phyloP scores from a whole-genome alignment of 441 rosid genomes.

The Euphorbia celastroides region DNA sequence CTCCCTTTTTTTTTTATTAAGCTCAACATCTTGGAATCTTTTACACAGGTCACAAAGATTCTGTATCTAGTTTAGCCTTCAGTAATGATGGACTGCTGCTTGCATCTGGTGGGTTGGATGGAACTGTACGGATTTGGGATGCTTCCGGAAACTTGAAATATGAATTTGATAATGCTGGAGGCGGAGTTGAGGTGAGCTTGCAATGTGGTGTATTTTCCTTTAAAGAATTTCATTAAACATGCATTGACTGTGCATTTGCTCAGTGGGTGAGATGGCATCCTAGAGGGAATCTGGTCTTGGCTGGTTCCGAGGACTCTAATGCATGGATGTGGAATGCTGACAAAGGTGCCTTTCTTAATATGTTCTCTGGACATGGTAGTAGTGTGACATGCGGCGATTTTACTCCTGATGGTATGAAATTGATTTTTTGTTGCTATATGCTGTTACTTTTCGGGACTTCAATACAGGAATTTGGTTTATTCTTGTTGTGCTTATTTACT shows the following conservation, averaged over 20 bases:
- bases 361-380: constrained; percentile 68
- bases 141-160: constrained; percentile 42
- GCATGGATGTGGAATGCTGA: constrained; percentile 97
- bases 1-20: constrained; percentile 4
- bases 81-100: constrained; percentile 66
- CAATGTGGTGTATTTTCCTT: neutral
- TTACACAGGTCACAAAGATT: constrained; percentile 69
- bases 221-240: neutral
- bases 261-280: constrained; percentile 99
- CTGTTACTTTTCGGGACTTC: neutral
- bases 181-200: constrained; percentile 54
- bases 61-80: constrained; percentile 67
- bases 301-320: constrained; percentile 76
- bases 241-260: constrained; percentile 14
- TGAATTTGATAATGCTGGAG: constrained; percentile 56
- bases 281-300: constrained; percentile 69
- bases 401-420: constrained; percentile 73
- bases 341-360: constrained; percentile 53
- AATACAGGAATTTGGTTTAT: neutral
- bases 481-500: neutral
- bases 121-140: constrained; percentile 63
- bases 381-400: constrained; percentile 87
- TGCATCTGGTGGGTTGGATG: constrained; percentile 79
- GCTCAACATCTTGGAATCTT: constrained; percentile 7
- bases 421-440: neutral